These are phyloP conservation scores for Drosera spatulata DNA, from an alignment of 179 eudicot species.

Conservation along the genomic window DNA sequence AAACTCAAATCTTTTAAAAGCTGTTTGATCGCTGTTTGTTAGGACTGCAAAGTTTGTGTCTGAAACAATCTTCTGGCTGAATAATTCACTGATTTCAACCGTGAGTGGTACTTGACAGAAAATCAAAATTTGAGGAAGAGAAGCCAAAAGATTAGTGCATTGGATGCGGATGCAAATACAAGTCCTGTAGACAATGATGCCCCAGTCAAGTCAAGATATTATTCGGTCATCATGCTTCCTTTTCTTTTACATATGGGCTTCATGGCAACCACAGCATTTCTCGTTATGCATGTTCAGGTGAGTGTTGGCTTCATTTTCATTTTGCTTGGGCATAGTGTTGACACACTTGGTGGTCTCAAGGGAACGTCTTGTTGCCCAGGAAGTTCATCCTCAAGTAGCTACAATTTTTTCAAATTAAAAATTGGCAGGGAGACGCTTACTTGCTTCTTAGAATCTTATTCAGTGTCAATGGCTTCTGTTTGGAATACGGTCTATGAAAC, in stretches of 20 bases:
- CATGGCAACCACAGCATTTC: conserved; percentile 74
- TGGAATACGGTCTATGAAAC: too few relatives aligned
- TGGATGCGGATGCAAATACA: conserved; percentile 2
- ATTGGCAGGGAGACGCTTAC: too few relatives aligned
- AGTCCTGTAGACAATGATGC: conserved; percentile 17
- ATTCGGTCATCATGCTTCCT: conserved; percentile 45
- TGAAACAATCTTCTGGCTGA: too few relatives aligned
- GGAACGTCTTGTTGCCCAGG: too few relatives aligned
- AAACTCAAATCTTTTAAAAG: not conserved
- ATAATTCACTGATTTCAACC: not conserved
- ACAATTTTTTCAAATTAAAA: too few relatives aligned
- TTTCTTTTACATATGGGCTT: conserved; percentile 70
- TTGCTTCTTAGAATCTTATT: too few relatives aligned
- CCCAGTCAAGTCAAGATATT: conserved; percentile 18
- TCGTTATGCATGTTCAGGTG: conserved; percentile 96
- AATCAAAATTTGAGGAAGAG: conserved; percentile 24
- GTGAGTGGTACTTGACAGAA: conserved; percentile 17
- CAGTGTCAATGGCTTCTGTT: too few relatives aligned
- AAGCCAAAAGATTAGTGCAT: conserved; percentile 22
- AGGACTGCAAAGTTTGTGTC: too few relatives aligned
- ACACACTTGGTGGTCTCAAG: too few relatives aligned
- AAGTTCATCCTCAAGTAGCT: too few relatives aligned
- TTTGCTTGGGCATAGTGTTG: too few relatives aligned
- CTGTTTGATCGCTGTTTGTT: too few relatives aligned
- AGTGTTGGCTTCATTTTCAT: conserved; percentile 3